A percentile compares a stretch with the other conserved stretches of the same genome.
Conservation (phyloP, 1,284 basidiomycete genomes). For the Boletus sp. region DNA sequence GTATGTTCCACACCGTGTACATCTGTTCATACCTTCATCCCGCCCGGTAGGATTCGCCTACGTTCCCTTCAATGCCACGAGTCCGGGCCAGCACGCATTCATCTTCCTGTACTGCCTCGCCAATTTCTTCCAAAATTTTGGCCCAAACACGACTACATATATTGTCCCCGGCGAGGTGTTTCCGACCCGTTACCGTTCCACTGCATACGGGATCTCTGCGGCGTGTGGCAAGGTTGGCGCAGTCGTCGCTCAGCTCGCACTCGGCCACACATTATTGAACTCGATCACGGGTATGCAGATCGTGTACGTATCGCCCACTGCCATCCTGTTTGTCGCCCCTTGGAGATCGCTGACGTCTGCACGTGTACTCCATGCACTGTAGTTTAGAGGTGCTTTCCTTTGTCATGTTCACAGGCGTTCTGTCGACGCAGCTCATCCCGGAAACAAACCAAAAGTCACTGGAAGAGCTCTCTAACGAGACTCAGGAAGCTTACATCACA, state of each 20-base stretch:
- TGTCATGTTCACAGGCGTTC: conserved; percentile 63
- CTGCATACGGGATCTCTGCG: conserved; percentile 73
- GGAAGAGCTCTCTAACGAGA: conserved; percentile 59
- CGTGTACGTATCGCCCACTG: conserved; percentile 34
- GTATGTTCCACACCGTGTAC: conserved; percentile 33
- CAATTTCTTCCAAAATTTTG: conserved; percentile 61
- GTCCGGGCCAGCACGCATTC: conserved; percentile 48
- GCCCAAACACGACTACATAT: conserved; percentile 77
- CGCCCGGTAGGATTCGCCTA: conserved; percentile 55
- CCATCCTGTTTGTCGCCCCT: not conserved
- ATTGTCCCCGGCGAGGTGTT: conserved; percentile 74
- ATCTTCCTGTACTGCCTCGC: conserved; percentile 66
- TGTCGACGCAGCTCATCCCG: conserved; percentile 60
- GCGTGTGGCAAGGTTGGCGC: conserved; percentile 72
- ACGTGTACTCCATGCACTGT: not conserved
- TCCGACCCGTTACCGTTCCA: conserved; percentile 75
- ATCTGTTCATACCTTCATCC: conserved; percentile 1
- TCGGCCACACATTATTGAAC: conserved; percentile 45
- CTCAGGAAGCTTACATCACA: conserved; percentile 51
- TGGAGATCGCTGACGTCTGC: not conserved
- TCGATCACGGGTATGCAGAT: conserved; percentile 45
- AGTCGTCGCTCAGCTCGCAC: conserved; percentile 66
- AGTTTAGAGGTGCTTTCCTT: conserved; percentile 54
- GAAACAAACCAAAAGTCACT: conserved; percentile 62
- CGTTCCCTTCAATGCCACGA: conserved; percentile 52